Evolutionary conservation across 257 asterid genomes (phyloP).

Genomic region (Solanum habrochaites): DNA sequence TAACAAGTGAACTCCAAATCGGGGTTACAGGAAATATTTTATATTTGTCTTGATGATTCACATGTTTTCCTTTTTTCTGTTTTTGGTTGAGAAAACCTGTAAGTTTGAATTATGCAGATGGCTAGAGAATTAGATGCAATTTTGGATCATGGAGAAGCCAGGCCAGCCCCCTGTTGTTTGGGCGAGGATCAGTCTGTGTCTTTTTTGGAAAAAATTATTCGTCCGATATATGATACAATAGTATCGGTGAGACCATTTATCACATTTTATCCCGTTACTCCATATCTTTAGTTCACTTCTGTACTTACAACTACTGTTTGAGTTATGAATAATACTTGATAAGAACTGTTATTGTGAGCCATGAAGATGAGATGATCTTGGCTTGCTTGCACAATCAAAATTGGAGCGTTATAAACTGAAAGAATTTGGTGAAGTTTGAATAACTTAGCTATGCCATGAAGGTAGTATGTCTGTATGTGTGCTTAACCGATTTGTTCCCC

Average conservation of each 20-base stretch:
- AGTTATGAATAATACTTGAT: background rate
- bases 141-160: slow-evolving; percentile 79
- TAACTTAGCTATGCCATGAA: background rate
- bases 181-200: slow-evolving; percentile 50
- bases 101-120: slow-evolving; percentile 48
- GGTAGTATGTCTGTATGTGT: background rate
- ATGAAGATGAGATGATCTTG: background rate
- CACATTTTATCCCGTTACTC: background rate
- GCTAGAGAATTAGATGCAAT: slow-evolving; percentile 82
- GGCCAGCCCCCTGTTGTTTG: slow-evolving; percentile 47
- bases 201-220: slow-evolving; percentile 56
- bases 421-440: background rate
- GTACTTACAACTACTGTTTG: background rate
- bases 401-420: background rate
- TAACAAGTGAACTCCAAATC: background rate
- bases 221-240: slow-evolving; percentile 55
- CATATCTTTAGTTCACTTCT: background rate
- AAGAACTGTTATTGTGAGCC: background rate
- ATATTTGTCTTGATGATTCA: background rate
- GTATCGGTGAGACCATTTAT: slow-evolving; percentile 31
- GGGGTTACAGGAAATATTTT: background rate
- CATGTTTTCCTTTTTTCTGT: background rate
- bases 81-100: too few relatives aligned
- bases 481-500: too few relatives aligned
- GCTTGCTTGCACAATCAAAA: background rate